Evolutionary conservation across 371 early-diverging fungal species (phyloP).

Genomic region (Apophysomyces trapeziformis): DNA sequence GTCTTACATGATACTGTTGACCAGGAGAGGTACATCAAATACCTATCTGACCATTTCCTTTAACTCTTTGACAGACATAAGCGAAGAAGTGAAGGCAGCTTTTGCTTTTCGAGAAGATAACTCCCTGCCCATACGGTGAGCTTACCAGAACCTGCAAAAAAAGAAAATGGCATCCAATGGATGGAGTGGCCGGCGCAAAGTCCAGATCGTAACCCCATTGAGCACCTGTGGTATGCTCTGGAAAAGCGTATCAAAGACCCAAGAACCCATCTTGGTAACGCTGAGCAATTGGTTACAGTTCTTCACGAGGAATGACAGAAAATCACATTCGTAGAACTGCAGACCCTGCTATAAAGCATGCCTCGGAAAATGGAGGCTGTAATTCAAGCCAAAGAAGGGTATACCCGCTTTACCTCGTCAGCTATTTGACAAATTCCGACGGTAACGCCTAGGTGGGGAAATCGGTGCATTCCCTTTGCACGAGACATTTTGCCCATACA

Average conservation of each 20-base stretch:
- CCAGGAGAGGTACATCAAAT: background rate
- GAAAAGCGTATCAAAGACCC: background rate
- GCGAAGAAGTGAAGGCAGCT: slow-evolving; percentile 13
- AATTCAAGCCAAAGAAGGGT: too few species aligned
- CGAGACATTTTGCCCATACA: too few species aligned
- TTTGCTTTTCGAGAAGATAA: slow-evolving; percentile 30
- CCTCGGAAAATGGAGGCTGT: too few species aligned
- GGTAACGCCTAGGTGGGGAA: too few species aligned
- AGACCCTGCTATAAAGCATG: too few species aligned
- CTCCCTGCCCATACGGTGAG: too few species aligned
- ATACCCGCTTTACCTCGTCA: too few species aligned
- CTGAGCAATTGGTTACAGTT: background rate
- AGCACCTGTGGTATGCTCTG: slow-evolving; percentile 13
- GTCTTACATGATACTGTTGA: background rate
- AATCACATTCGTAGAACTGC: background rate
- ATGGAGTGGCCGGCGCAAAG: slow-evolving; percentile 41
- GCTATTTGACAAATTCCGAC: too few species aligned
- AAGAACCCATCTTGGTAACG: background rate
- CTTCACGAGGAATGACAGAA: background rate
- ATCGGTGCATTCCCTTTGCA: too few species aligned
- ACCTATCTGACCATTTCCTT: background rate
- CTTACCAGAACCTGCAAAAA: slow-evolving; percentile 1
- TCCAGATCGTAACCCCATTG: slow-evolving; percentile 42
- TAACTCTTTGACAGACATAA: background rate
- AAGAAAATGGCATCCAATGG: slow-evolving; percentile 12